Base-by-base conservation (phyloP, 768 basidiomycete species). In the Kwoniella botswanensis region DNA sequence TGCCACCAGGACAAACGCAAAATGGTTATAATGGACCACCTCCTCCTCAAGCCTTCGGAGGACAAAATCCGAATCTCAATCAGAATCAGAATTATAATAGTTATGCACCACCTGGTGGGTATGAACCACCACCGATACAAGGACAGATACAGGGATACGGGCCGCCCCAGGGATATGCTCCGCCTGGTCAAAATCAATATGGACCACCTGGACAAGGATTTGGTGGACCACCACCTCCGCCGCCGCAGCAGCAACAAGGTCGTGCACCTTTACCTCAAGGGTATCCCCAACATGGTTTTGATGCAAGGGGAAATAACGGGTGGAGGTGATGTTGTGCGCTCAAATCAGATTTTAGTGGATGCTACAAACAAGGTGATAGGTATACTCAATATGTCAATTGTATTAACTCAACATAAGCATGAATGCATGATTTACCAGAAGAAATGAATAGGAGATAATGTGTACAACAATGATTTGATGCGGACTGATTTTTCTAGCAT, bases 181-280 rank as follows among this genome's bases (percentile, higher is more conserved):
- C 52, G 21, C 64, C 64, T 29, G 5, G 21, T 17, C n/a, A 17
- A 6, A 41, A 41, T 53, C 26, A 42, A 24, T 29, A 13, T 21
- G 61, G 22, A 50, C 59, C 57, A 21, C 63, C 55, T 35, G 69
- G 67, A 53, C 54, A 55, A 50, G 71, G 70, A 17, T 69, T 68
- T 63, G 70, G 76, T 26, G 65, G 43, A 71, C 58, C 65, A 6
- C 60, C 62, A 11, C 52, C 29, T 13, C 62, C 35, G 35, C 35
- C 5, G 35, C 35, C 5, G 35, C 35, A 3, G 35, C 35, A 50
- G 15, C 62, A 63, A 10, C 50, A 59, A 59, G 60, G 58, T 54
- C 24, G 62, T 22, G 50, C 50, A n/a, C 65, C 65, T 9, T 18
- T 55, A 42, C 63, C 56, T 43, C 65, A 67, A 41, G 65, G 65